Base-by-base conservation (phyloP, 192 early-diverging fungal species). In the Coemansia sp. region DNA sequence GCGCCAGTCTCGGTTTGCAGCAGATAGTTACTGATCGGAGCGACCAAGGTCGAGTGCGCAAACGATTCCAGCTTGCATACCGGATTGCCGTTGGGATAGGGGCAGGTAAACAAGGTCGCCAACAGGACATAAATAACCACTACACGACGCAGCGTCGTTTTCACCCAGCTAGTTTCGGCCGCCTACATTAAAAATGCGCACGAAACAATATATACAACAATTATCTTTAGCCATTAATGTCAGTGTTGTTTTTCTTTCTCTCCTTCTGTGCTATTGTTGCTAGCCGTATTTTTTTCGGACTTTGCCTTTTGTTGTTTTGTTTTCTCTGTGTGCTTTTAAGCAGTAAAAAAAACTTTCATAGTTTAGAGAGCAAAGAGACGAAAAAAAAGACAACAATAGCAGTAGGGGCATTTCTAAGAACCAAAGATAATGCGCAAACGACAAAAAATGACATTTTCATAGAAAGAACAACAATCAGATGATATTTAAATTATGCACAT, bases 1-100 rank as follows among this genome's bases (percentile, higher is more conserved):
- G 80, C 64, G 28, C 80, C 80, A 7, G 75, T 73, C 48, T 76
- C 75, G 28, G 80, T 82, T 12, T 61, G 40, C 28, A 76, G 33
- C 4, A 68, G 56, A 14, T 62, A 38, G 50, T 32, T 65, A 48
- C 67, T 56, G 30, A 74, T 56, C 11, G 80, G 80, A 5, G 57
- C 45, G 16, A 77, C 63, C 7, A 82, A 2, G 3, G 57, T 34
- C 28, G 45, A 61, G 14, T 60, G 48, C 25, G 64, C 72, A 38
- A 63, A 12, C 10, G 71, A 50, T 38, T 73, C 58, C 18, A 60
- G 18, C 54, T 59, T 62, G 57, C 80, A 82, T 0, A 82, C 58
- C 25, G 68, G 75, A 29, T 77, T 75, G 4, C 36, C 45, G 22
- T 75, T 68, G 7, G 56, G 33, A 14, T 12, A 50, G 8, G 80